Base-by-base conservation (phyloP, 2,329 filamentous ascomycete genomes). In the Aspergillus brunneoviolaceus region DNA sequence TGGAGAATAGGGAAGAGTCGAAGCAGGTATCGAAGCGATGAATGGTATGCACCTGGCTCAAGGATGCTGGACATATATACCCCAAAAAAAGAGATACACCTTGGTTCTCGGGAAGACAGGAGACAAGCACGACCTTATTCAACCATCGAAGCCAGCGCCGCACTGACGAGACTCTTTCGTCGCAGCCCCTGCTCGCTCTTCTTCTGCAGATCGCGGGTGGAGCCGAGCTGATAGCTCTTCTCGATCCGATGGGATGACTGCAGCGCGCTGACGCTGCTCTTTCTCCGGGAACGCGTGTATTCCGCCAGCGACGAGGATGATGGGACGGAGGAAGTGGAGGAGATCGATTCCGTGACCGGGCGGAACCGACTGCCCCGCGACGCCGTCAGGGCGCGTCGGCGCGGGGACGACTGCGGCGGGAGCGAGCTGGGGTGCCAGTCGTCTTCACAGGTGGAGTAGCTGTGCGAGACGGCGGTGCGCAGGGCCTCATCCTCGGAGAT, bases 351-450 rank as follows among this genome's bases (percentile, higher is more conserved):
- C 33, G 33, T 16, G 11, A 12, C 33, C 33, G 56, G 12, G 12
- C 70, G 67, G 31, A 73, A 71, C 10, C 73, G 67, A 45, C 68
- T 71, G 4, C 39, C 39, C 6, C 73, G 68, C 12, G 70, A 68
- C 4, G 70, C 59, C 9, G 71, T 68, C 33, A 69, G 50, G 21
- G 72, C 70, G 49, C 70, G 63, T 35, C 73, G 66, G 2, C 71
- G 70, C 9, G 73, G 72, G 3, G 73, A 74, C 14, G 69, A 62
- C 27, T 72, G 68, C 10, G 71, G 73, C 6, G 75, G 74, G 10
- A 77, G 63, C 11, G 73, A 76, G 49, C 74, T 77, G 6, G 75
- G 75, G 58, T 77, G 75, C 54, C 73, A 76, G 51, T 73, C 72
- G 25, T 76, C 74, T 48, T 59, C 49, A 31, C 53, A 49, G 47